Base-by-base conservation (phyloP, 352 stramenopile genomes). In the Phytophthora melonis region DNA sequence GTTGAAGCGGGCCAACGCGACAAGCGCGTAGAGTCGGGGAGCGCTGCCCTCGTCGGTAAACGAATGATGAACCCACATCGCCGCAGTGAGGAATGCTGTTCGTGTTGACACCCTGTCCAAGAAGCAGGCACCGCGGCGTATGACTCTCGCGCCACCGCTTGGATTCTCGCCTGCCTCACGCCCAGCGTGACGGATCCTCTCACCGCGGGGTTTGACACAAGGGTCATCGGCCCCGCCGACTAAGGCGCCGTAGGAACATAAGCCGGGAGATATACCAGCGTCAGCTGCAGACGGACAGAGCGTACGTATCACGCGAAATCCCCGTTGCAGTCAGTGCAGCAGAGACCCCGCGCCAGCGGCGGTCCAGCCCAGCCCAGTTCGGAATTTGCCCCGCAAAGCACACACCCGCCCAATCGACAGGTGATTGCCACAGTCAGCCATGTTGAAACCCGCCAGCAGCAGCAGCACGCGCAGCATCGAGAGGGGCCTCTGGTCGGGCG, bases 401-500 rank as follows among this genome's bases (percentile, higher is more conserved):
- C 25, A 36, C 55, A 55, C 70, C 39, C 23, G 14, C 52, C 34
- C 34, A 11, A 39, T 10, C 34, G 10, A 39, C 34, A 39, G 34
- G 34, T 39, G 1, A 39, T 39, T 39, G 43, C 23, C 50, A 13
- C 23, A 21, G n/a, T 25, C 23, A 21, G 23, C 10, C 41, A 75
- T 75, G 60, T 57, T 71, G 43, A 78, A 74, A 69, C 64, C 64
- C 8, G 23, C 58, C 23, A 25, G 23, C 32, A 69, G 23, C 32
- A 69, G 25, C 41, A 49, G 23, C 45, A 63, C 41, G 23, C 68
- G 32, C 34, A 30, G 13, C 50, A 78, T 82, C 18, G 75, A 82
- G 52, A 59, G 75, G 34, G 75, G 75, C 3, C 67, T 80, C 19
- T 90, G 84, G 84, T 84, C 82, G 6, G 71, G 77, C 11, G 78